Percentiles rank a stretch among this genome's conserved stretches.
Evolutionary conservation across 2,329 filamentous ascomycete species (phyloP).

Genomic region (Fusarium pilosicola): DNA sequence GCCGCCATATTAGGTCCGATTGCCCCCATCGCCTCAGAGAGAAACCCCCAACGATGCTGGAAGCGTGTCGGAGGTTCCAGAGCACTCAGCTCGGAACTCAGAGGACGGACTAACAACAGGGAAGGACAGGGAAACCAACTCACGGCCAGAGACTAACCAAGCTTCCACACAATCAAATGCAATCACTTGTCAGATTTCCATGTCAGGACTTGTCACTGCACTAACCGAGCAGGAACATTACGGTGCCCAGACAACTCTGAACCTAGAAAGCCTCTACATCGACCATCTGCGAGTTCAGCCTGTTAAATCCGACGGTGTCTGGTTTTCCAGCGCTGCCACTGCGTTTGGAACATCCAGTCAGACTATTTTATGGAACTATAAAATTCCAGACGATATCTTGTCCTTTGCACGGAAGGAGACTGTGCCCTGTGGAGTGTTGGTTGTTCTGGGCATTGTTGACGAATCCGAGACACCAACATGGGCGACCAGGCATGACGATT

Average conservation of each 20-base stretch:
- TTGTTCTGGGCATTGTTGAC: constrained; percentile 62
- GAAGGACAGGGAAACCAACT: constrained; percentile 27
- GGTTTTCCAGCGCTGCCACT: constrained; percentile 67
- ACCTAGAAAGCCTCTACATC: constrained; percentile 55
- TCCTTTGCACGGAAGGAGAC: constrained; percentile 61
- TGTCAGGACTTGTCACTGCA: constrained; percentile 58
- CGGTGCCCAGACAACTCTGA: constrained; percentile 25
- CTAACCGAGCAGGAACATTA: constrained; percentile 51
- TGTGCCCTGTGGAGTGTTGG: constrained; percentile 68
- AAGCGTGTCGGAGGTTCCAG: not conserved
- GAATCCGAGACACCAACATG: constrained; percentile 65
- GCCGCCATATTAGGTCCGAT: constrained; percentile 68
- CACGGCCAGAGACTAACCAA: constrained; percentile 44
- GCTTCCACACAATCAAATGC: constrained; percentile 42
- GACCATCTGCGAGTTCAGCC: constrained; percentile 57
- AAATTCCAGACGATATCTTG: constrained; percentile 63
- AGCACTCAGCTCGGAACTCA: not conserved
- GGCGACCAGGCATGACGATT: constrained; percentile 56
- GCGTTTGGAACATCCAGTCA: constrained; percentile 64
- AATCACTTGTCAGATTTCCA: constrained; percentile 61
- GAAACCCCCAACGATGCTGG: not conserved
- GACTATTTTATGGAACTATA: constrained; percentile 70
- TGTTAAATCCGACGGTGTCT: constrained; percentile 55
- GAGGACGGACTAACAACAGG: constrained; percentile 4
- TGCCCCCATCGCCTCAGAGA: constrained; percentile 50